These are phyloP conservation scores for Acacia confusa DNA, from an alignment of 306 rosid genomes.

Conservation along the genomic window DNA sequence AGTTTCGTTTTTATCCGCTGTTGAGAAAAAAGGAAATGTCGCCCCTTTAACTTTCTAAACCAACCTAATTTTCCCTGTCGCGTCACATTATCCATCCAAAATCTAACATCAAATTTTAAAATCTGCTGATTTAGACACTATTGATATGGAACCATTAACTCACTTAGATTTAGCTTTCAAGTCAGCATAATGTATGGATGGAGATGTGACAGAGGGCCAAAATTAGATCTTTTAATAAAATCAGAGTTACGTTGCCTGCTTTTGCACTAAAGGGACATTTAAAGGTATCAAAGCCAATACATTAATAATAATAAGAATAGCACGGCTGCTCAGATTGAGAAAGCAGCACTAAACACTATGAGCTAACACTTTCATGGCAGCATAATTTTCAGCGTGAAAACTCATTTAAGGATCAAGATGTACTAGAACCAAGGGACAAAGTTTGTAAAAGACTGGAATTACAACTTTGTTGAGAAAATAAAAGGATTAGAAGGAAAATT, in stretches of 20 bases:
- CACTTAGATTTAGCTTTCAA: background rate
- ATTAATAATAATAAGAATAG: background rate
- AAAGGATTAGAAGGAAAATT: background rate
- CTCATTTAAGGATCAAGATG: background rate
- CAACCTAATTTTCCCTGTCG: background rate
- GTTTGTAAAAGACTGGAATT: background rate
- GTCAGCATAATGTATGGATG: background rate
- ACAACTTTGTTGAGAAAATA: background rate
- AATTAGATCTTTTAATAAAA: background rate
- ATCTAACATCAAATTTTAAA: background rate
- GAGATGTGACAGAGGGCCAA: background rate
- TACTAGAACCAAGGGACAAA: conserved; percentile 7
- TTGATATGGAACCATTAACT: background rate
- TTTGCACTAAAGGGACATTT: background rate
- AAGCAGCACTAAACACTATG: conserved; percentile 11
- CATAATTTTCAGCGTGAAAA: background rate
- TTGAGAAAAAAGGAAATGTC: background rate
- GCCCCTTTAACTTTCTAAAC: background rate
- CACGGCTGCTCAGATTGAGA: background rate
- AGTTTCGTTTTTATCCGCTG: background rate
- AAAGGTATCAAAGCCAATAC: background rate
- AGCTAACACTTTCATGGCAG: background rate
- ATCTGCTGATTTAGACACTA: background rate
- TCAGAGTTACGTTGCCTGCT: background rate
- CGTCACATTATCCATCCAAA: background rate